Base-by-base conservation (phyloP, 2,329 filamentous ascomycete species). In the Purpureocillium takamizusanense region DNA sequence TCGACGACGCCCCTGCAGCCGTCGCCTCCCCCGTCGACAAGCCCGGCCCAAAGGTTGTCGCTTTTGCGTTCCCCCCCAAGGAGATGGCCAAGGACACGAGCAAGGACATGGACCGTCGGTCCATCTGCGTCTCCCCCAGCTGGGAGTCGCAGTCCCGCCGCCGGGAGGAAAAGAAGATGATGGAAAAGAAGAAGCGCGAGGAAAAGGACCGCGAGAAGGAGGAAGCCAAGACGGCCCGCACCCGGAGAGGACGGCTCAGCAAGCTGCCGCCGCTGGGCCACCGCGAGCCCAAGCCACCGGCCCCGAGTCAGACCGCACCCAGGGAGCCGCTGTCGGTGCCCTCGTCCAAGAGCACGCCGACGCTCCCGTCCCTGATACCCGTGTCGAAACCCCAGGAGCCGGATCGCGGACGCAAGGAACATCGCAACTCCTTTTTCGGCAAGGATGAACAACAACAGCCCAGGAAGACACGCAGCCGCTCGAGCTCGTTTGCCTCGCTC, bases 51-150 rank as follows among this genome's bases (percentile, higher is more conserved):
- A 58, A 57, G 28, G 50, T 50, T 3, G 56, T 60, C 12, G 51
- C 57, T 3, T 59, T 57, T 31, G 48, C 50, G 32, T 52, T 58
- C 1, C 57, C 57, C 2, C 48, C 53, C 21, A 25, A 25, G 21
- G 21, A 25, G 21, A 25, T 6, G 21, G 21, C 21, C 21, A 25
- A 25, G 21, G 21, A 25, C 6, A 25, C 10, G 21, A 25, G 6
- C 2, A 50, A 55, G 5, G 48, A 58, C 5, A 49, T 55, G 8
- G 53, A 53, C 15, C 51, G 48, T 21, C 48, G 47, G 6, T 57
- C 60, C 0, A 74, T 78, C 38, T 81, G 76, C 43, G 72, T 77
- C 39, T 80, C 76, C 2, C 76, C 76, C 2, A 77, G 69, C 39
- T 80, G 76, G 76, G 74, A 78, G 44, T 68, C 72, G 16, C 74